These are phyloP conservation scores for Angomonas ambiguus DNA, from an alignment of 208 protist genomes.

Conservation along the genomic window DNA sequence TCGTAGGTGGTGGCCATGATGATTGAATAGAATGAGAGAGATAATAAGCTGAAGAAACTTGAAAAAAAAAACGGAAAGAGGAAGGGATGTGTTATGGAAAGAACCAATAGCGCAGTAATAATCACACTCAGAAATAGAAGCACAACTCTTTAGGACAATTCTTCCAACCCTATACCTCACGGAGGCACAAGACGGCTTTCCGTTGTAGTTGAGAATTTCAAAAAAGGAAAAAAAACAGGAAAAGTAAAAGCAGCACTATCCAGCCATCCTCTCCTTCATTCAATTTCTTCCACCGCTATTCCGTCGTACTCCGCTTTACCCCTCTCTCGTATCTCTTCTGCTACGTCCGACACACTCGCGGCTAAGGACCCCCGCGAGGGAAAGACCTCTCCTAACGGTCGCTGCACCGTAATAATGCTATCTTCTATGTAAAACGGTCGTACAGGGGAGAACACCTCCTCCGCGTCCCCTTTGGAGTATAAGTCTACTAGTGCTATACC, in stretches of 20 bases:
- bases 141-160: too few species aligned
- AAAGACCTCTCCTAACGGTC: background rate
- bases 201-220: too few species aligned
- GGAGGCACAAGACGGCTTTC: too few species aligned
- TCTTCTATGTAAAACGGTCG: conserved; percentile 15
- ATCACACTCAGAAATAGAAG: background rate
- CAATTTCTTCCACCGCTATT: too few species aligned
- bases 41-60: background rate
- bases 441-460: conserved; percentile 14
- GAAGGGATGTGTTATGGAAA: background rate
- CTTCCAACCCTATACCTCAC: too few species aligned
- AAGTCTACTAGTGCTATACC: conserved; percentile 39
- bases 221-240: too few species aligned
- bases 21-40: background rate
- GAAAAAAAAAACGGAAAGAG: conserved; percentile 10
- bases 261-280: too few species aligned
- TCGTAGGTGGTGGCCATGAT: conserved; percentile 85
- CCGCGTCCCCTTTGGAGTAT: conserved; percentile 17
- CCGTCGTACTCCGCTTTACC: too few species aligned
- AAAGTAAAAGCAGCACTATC: too few species aligned
- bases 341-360: background rate
- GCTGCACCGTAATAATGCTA: background rate
- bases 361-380: background rate
- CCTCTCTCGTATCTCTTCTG: too few species aligned
- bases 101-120: background rate